Conservation (phyloP, 2,329 filamentous ascomycete genomes). For the Teratosphaeria zuluensis region DNA sequence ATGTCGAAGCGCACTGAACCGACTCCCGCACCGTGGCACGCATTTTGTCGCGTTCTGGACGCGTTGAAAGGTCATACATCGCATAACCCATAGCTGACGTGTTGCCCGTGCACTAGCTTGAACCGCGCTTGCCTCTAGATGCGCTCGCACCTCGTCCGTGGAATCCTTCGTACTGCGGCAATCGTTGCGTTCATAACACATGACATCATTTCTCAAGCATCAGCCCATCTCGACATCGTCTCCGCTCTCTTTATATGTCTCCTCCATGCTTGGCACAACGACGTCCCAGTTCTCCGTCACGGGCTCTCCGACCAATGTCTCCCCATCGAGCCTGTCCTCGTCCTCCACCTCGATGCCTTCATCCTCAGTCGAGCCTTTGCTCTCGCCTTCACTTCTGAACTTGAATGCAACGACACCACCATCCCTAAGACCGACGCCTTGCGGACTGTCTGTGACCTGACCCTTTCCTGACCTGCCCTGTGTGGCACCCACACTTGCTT, state of each 20-base stretch:
- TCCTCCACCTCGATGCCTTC: slow-evolving; percentile 7
- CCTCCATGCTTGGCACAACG: slow-evolving; percentile 23
- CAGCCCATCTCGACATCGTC: neutral
- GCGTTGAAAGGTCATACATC: neutral
- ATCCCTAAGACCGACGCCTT: slow-evolving; percentile 25
- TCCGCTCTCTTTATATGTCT: slow-evolving; percentile 15
- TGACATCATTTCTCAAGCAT: neutral
- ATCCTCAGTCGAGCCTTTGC: neutral
- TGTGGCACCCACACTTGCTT: slow-evolving; percentile 16
- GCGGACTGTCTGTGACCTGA: slow-evolving; percentile 27
- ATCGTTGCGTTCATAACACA: neutral
- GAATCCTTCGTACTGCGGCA: neutral
- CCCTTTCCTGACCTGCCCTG: slow-evolving; percentile 24
- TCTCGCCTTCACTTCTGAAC: slow-evolving; percentile 16
- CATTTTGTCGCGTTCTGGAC: neutral
- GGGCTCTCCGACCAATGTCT: slow-evolving; percentile 2
- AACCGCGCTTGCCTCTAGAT: neutral
- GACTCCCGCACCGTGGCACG: neutral
- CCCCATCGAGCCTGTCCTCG: slow-evolving; percentile 7
- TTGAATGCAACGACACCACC: slow-evolving; percentile 27
- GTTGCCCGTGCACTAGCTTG: neutral
- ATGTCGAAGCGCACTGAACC: neutral
- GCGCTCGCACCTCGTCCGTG: neutral
- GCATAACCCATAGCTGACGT: neutral
- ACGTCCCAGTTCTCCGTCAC: slow-evolving; percentile 24